Conservation (phyloP, 352 stramenopile genomes). For the Peronospora tabacina region DNA sequence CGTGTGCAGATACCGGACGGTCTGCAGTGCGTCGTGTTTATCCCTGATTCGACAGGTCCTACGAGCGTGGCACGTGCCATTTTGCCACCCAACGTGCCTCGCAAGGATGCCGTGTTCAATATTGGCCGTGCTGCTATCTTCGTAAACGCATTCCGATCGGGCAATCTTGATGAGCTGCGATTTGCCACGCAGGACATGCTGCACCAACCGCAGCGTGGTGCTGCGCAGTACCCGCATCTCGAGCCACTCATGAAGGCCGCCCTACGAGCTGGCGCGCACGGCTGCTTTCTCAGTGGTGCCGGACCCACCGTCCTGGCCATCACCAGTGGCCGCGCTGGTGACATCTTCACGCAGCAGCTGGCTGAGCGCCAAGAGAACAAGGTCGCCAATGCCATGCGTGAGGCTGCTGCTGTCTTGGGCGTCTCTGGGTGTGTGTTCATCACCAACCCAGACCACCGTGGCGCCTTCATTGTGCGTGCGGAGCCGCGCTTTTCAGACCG, state of each 20-base stretch:
- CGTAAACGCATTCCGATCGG: conserved; percentile 93
- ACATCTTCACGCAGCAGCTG: conserved; percentile 98
- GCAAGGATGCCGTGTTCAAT: conserved; percentile 96
- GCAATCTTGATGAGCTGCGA: conserved; percentile 95
- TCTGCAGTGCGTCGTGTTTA: conserved; percentile 97
- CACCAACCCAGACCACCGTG: conserved; percentile 92
- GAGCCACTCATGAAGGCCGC: conserved; percentile 96
- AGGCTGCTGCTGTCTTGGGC: conserved; percentile 83
- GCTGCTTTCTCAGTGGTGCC: conserved; percentile 95
- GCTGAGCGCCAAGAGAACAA: conserved; percentile 81
- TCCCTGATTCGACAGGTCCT: conserved; percentile 95
- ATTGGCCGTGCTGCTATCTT: conserved; percentile 94
- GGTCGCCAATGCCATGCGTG: conserved; percentile 96
- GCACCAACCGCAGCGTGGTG: conserved; percentile 94
- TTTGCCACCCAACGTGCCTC: conserved; percentile 78
- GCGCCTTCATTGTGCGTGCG: conserved; percentile 92
- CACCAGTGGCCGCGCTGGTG: conserved; percentile 92
- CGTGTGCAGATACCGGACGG: conserved; percentile 92
- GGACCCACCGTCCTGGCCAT: conserved; percentile 97
- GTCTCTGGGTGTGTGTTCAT: conserved; percentile 96
- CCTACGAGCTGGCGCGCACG: conserved; percentile 89
- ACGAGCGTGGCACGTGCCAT: conserved; percentile 90
- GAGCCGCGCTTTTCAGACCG: conserved; percentile 89
- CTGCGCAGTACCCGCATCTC: conserved; percentile 93
- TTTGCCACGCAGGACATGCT: conserved; percentile 91